phyloP scores from a whole-genome alignment of 768 basidiomycete genomes.

The Tricholomella constricta region DNA sequence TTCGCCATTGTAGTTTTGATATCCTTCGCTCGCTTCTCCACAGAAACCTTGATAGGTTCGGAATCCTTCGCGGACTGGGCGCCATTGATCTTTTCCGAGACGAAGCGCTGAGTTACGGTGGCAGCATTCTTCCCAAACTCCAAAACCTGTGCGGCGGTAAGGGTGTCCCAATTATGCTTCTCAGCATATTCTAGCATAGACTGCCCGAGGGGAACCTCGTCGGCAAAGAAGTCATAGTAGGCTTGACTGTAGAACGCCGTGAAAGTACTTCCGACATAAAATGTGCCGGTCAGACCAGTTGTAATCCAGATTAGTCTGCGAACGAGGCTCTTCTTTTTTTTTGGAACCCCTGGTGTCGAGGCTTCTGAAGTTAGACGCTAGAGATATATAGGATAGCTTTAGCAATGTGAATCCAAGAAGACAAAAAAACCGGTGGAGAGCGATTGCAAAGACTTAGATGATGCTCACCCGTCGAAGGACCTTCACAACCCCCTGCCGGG shows the following conservation, averaged over 20 bases:
- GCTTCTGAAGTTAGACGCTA: conserved; percentile 69
- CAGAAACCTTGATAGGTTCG: conserved; percentile 32
- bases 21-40: conserved; percentile 38
- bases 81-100: conserved; percentile 52
- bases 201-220: conserved; percentile 77
- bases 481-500: conserved; percentile 50
- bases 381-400: conserved; percentile 5
- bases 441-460: conserved; percentile 5
- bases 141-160: conserved; percentile 63
- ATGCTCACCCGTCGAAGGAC: conserved; percentile 60
- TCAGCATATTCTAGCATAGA: conserved; percentile 82
- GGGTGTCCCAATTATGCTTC: conserved; percentile 72
- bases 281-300: conserved; percentile 65
- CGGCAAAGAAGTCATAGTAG: conserved; percentile 87
- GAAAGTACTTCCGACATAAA: conserved; percentile 84
- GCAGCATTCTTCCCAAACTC: conserved; percentile 52
- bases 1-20: conserved; percentile 42
- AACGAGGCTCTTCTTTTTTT: conserved; percentile 57
- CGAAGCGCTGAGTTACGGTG: conserved; percentile 50
- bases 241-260: conserved; percentile 72
- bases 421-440: neutral
- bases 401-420: neutral
- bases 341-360: conserved; percentile 34
- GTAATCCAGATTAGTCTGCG: conserved; percentile 69
- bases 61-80: conserved; percentile 33